phyloP scores from a whole-genome alignment of 805 yeast species.

The Yarrowia deformans region DNA sequence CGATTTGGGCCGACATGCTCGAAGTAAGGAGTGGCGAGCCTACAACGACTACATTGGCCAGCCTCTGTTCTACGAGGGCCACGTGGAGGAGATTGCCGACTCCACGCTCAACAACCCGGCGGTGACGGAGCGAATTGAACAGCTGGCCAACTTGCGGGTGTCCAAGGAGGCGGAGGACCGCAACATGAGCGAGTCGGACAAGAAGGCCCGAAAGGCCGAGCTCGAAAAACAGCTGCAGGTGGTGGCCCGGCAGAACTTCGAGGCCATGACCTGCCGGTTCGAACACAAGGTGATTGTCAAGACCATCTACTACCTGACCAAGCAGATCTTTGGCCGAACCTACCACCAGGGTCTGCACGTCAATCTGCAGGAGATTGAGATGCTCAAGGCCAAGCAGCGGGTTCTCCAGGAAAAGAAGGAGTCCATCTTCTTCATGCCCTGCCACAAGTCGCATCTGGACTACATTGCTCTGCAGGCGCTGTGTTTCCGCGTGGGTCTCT shows the following conservation, averaged over 20 bases:
- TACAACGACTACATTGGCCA: constrained; percentile 53
- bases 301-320: constrained; percentile 50
- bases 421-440: constrained; percentile 59
- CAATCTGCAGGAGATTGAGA: constrained; percentile 49
- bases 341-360: constrained; percentile 56
- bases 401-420: constrained; percentile 50
- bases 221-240: constrained; percentile 48
- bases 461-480: constrained; percentile 64
- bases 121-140: constrained; percentile 47
- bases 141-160: constrained; percentile 49
- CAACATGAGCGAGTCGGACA: constrained; percentile 40
- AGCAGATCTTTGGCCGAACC: constrained; percentile 52
- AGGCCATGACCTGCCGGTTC: constrained; percentile 50
- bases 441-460: constrained; percentile 69
- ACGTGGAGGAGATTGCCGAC: constrained; percentile 47
- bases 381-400: constrained; percentile 49
- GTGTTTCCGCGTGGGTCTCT: constrained; percentile 60
- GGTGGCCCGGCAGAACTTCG: constrained; percentile 48
- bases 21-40: constrained; percentile 52
- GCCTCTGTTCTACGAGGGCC: constrained; percentile 48
- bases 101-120: constrained; percentile 48
- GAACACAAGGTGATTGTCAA: constrained; percentile 48
- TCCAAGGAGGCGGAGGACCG: constrained; percentile 45
- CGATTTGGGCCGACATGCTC: constrained; percentile 47
- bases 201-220: constrained; percentile 46